Conservation (phyloP, 2,329 filamentous ascomycete species). For the Graphilbum sp. region DNA sequence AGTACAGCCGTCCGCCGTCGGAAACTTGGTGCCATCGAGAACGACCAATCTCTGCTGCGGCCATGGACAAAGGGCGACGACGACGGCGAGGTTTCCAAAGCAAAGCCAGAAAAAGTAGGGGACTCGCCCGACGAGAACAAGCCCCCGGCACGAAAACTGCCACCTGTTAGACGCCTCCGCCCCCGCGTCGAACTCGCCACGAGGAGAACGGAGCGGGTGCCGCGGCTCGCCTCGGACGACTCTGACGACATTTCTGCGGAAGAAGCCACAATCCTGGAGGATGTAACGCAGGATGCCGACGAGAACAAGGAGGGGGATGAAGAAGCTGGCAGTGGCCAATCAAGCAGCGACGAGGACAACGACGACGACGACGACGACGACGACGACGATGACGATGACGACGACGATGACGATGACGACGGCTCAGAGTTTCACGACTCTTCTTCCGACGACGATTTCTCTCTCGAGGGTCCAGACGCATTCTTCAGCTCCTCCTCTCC, state of each 20-base stretch:
- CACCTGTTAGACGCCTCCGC: background rate
- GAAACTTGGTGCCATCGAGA: slow-evolving; percentile 3
- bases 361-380: background rate
- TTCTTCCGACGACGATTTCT: slow-evolving; percentile 1
- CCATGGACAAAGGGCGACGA: background rate
- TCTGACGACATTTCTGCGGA: slow-evolving; percentile 7
- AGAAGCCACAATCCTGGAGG: slow-evolving; percentile 6
- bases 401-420: background rate
- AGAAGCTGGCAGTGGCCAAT: background rate
- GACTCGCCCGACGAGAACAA: background rate
- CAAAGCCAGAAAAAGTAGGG: background rate
- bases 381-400: background rate
- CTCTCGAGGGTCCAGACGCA: slow-evolving; percentile 1
- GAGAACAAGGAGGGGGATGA: background rate
- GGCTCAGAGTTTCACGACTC: slow-evolving; percentile 6
- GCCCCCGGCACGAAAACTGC: too few species aligned
- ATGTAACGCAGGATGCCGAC: background rate
- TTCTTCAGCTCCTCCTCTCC: background rate
- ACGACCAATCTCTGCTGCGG: slow-evolving; percentile 3
- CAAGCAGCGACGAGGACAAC: background rate
- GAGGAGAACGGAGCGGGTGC: slow-evolving; percentile 3
- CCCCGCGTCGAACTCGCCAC: slow-evolving; percentile 4
- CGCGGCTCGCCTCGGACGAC: slow-evolving; percentile 2
- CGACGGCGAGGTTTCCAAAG: too few species aligned
- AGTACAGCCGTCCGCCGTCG: slow-evolving; percentile 3